Evolutionary conservation across 2,329 filamentous ascomycete species (phyloP).

Genomic region (Microsporum canis): DNA sequence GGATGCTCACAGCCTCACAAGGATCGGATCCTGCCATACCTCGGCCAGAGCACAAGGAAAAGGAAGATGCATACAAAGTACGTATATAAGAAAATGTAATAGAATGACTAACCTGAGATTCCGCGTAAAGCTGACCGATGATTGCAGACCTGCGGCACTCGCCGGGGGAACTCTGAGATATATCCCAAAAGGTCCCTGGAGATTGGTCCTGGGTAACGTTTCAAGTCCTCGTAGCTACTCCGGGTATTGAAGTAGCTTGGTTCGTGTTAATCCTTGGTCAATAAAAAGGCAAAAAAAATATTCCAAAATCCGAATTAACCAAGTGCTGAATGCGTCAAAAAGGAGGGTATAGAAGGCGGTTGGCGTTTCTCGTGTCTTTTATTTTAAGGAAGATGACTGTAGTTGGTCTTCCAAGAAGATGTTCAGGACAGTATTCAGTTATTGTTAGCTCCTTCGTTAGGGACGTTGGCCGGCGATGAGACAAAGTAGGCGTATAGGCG

Average conservation of each 20-base stretch:
- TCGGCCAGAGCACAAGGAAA: not conserved
- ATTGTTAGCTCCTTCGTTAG: not conserved
- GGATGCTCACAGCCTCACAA: not conserved
- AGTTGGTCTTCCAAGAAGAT: not conserved
- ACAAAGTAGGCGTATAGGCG: not conserved
- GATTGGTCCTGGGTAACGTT: not conserved
- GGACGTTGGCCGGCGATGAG: not conserved
- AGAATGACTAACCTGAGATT: not conserved
- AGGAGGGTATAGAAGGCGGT: not conserved
- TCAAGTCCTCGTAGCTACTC: not conserved
- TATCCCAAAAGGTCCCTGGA: not conserved
- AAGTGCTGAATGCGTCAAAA: not conserved
- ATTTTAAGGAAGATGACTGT: not conserved
- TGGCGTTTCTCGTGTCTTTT: not conserved
- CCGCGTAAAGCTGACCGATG: slow-evolving; percentile 1
- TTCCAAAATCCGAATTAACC: not conserved
- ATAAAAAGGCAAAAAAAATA: not conserved
- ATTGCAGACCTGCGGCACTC: slow-evolving; percentile 2
- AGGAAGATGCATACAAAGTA: not conserved
- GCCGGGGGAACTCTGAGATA: not conserved
- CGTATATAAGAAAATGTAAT: not conserved
- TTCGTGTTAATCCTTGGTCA: not conserved
- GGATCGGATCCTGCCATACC: not conserved
- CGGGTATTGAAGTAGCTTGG: not conserved
- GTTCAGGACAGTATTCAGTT: not conserved